A percentile compares a stretch with the other conserved stretches of the same genome.
Evolutionary conservation across 345 rosid genomes (phyloP).

Genomic region (Moricandia arvensis): DNA sequence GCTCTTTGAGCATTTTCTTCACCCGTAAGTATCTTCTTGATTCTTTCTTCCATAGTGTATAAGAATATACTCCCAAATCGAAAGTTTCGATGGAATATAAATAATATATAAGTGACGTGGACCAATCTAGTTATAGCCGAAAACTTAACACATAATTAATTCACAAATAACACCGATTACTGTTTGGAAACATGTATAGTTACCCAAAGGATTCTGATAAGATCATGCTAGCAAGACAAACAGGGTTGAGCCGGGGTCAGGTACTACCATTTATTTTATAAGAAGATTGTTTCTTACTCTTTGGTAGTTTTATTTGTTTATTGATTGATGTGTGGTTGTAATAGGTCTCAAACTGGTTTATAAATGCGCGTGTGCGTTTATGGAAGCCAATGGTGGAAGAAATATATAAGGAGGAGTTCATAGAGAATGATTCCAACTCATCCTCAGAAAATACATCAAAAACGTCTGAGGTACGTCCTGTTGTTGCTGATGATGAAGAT

Average conservation of each 20-base stretch:
- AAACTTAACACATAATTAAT: neutral
- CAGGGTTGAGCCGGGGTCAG: slow-evolving; percentile 98
- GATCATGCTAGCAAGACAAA: slow-evolving; percentile 92
- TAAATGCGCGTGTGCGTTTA: slow-evolving; percentile 96
- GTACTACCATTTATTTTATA: slow-evolving; percentile 21
- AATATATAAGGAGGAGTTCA: slow-evolving; percentile 96
- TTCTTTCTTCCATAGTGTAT: neutral
- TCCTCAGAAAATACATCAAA: slow-evolving; percentile 71
- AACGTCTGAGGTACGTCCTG: slow-evolving; percentile 36
- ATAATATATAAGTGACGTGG: neutral
- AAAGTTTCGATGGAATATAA: neutral
- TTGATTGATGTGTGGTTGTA: slow-evolving; percentile 9
- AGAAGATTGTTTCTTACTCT: neutral
- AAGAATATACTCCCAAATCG: neutral
- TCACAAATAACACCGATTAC: neutral
- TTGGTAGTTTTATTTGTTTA: neutral
- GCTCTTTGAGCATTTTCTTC: slow-evolving; percentile 99
- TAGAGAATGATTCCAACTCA: slow-evolving; percentile 81
- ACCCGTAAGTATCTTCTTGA: slow-evolving; percentile 62
- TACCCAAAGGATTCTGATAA: slow-evolving; percentile 98
- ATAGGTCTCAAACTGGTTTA: slow-evolving; percentile 97
- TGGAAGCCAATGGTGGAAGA: slow-evolving; percentile 99
- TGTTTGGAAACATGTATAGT: slow-evolving; percentile 37
- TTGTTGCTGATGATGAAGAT: slow-evolving; percentile 16
- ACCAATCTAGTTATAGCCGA: neutral